Evolutionary conservation across 306 rosid genomes (phyloP).

Genomic region (Malus sylvestris): DNA sequence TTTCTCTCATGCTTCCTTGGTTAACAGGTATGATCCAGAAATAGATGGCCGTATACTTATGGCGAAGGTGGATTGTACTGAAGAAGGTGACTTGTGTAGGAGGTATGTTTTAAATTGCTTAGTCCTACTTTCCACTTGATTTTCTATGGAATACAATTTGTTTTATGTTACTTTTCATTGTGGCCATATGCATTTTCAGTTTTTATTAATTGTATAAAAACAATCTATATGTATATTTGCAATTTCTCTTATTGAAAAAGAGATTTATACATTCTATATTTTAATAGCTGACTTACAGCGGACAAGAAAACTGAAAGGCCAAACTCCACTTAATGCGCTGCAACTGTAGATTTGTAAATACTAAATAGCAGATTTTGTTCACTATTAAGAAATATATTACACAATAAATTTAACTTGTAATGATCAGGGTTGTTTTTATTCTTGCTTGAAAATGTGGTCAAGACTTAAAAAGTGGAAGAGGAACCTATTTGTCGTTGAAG

Average conservation of each 20-base stretch:
- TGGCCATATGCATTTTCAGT: background rate
- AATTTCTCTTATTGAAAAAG: background rate
- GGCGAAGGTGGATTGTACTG: conserved; percentile 84
- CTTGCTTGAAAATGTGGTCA: background rate
- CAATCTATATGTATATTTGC: background rate
- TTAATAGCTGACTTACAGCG: background rate
- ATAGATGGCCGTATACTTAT: conserved; percentile 80
- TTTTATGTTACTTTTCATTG: background rate
- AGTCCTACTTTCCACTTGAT: conserved; percentile 11
- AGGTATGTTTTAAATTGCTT: conserved; percentile 39
- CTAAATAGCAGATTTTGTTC: background rate
- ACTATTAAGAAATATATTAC: background rate
- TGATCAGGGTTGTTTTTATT: background rate
- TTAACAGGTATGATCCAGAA: conserved; percentile 81
- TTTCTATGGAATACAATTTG: background rate
- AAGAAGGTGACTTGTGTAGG: conserved; percentile 69
- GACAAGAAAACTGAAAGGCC: background rate
- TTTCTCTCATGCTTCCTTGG: conserved; percentile 10
- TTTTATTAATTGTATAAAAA: background rate
- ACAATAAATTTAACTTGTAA: background rate
- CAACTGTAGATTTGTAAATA: background rate
- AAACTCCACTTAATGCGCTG: background rate
- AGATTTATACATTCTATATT: background rate
- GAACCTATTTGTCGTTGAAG: background rate
- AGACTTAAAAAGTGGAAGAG: background rate